Evolutionary conservation across 352 stramenopile species (phyloP), one percentile per base, ranked within the genome.

Genomic region (Phytophthora sp.): DNA sequence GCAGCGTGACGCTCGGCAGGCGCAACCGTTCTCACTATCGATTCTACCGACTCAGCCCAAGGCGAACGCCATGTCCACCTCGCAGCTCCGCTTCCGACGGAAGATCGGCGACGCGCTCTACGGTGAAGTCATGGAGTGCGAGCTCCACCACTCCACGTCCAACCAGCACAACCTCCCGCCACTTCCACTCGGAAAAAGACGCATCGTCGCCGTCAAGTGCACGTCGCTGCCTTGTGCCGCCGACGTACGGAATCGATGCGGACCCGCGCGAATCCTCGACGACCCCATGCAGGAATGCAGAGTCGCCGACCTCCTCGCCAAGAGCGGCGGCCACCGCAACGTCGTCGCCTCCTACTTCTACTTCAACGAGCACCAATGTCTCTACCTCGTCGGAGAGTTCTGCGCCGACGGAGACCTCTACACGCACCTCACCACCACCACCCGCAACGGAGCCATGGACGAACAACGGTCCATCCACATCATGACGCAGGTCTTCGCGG

Each of bases 311-410:
- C 23, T 54, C 4, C 35, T 73, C 13, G 24, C 54, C 2, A 54
- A 5, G 1, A 34, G 7, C 1, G 68, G 46, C 7, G 32, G 26
- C 13, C 66, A 77, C 27, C 28, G n/a, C 6, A 71, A 71, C 39
- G 50, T 81, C 26, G 55, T 77, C 6, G 15, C n/a, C 8, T 35
- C 57, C 11, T 57, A 54, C 32, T 41, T 58, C 18, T 17, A 46
- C 1, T 69, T 70, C 34, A 18, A 60, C 8, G 45, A 73, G n/a
- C 12, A 69, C 27, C 21, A 45, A 12, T 31, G 41, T 2, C 20
- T 75, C 26, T 61, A 68, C 35, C 28, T 79, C 3, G 68, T 87
- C 13, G 67, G 66, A 17, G 74, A 87, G 28, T 82, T 71, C 50
- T 84, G 74, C 37, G 18, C 35, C 1, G 65, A 69, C 11, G 74